Evolutionary conservation across 148 eudicot species (phyloP).

Genomic region (Amaranthus palmeri): DNA sequence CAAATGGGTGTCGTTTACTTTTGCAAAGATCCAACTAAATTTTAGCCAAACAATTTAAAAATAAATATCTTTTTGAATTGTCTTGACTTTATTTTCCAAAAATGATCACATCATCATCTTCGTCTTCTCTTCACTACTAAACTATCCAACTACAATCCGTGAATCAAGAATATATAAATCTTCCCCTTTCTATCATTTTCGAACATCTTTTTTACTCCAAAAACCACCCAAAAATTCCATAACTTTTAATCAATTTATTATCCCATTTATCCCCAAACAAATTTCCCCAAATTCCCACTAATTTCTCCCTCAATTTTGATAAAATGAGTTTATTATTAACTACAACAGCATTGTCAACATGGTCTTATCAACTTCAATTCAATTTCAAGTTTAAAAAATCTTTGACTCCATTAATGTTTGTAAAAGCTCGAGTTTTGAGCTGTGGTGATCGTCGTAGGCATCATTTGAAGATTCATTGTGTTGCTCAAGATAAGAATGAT

Average conservation of each 20-base stretch:
- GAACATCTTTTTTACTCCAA: background rate
- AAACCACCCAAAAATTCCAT: background rate
- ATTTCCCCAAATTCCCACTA: background rate
- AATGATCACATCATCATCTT: constrained; percentile 15
- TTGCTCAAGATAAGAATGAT: constrained; percentile 32
- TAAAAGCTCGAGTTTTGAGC: constrained; percentile 30
- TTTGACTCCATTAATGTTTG: constrained; percentile 20
- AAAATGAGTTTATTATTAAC: constrained; percentile 34
- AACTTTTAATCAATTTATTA: background rate
- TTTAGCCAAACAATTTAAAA: no score
- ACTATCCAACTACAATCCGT: constrained; percentile 7
- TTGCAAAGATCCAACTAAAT: no score
- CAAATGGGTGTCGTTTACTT: no score
- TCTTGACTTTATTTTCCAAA: no score
- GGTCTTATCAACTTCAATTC: constrained; percentile 66
- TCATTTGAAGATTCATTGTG: constrained; percentile 26
- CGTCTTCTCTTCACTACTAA: background rate
- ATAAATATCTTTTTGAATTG: no score
- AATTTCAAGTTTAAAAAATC: constrained; percentile 44
- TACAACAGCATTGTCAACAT: constrained; percentile 29
- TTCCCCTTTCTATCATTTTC: background rate
- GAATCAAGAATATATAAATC: background rate
- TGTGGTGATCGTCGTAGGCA: constrained; percentile 3
- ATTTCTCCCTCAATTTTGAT: background rate
- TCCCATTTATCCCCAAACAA: background rate